These are phyloP conservation scores for Zymoseptoria crescenta DNA, from an alignment of 2,329 filamentous ascomycete species.

Conservation along the genomic window DNA sequence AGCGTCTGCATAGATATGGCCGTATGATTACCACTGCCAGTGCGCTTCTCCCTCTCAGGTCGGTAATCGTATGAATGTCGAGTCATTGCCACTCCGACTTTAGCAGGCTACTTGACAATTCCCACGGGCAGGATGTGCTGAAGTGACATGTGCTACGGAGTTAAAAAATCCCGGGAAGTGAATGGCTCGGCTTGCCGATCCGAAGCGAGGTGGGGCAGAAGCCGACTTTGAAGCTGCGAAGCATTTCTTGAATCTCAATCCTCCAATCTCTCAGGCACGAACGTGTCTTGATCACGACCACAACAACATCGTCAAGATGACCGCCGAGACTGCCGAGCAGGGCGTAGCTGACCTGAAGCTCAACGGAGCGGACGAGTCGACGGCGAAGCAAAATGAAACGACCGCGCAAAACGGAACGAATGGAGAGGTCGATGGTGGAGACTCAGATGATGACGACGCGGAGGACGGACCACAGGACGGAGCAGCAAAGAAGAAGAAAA, in stretches of 20 bases:
- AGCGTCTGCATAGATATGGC: neutral
- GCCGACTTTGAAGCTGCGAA: neutral
- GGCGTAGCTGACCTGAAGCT: slow-evolving; percentile 21
- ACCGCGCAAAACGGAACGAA: slow-evolving; percentile 20
- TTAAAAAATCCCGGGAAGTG: too few relatives aligned
- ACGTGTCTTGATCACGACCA: neutral
- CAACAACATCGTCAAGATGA: slow-evolving; percentile 15
- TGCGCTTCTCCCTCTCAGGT: neutral
- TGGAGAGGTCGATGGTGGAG: slow-evolving; percentile 26
- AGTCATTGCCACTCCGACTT: too few relatives aligned
- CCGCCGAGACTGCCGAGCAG: slow-evolving; percentile 23
- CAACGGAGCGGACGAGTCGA: slow-evolving; percentile 12
- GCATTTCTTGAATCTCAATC: neutral
- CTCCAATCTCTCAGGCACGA: neutral
- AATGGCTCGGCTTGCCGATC: too few relatives aligned
- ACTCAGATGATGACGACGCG: slow-evolving; percentile 31
- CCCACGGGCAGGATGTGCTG: too few relatives aligned
- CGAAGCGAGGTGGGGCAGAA: too few relatives aligned
- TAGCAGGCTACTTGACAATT: too few relatives aligned
- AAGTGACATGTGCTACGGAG: too few relatives aligned
- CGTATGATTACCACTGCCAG: neutral
- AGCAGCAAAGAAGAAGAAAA: slow-evolving; percentile 41
- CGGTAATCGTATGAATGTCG: too few relatives aligned
- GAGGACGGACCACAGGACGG: slow-evolving; percentile 23
- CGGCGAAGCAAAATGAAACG: slow-evolving; percentile 17